Evolutionary conservation across 495 filamentous ascomycete genomes (phyloP).

Genomic region (Parachaetomium inaequale): DNA sequence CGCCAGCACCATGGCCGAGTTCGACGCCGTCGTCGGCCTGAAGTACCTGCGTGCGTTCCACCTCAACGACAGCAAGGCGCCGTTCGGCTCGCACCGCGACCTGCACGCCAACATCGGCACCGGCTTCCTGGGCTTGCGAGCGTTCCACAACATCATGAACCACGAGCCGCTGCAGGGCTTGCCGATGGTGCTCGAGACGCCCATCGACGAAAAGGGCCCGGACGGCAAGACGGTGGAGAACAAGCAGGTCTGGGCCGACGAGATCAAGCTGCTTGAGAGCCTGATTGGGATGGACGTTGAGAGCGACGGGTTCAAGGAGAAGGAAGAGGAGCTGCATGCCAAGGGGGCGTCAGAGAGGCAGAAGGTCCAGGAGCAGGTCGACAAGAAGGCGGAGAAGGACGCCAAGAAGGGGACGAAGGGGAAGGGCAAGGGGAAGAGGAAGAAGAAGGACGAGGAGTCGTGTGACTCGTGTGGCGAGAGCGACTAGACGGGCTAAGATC

Average conservation of each 20-base stretch:
- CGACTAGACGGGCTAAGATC: slow-evolving; percentile 25
- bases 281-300: slow-evolving; percentile 79
- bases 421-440: slow-evolving; percentile 32
- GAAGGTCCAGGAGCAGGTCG: slow-evolving; percentile 71
- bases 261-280: slow-evolving; percentile 85
- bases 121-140: slow-evolving; percentile 82
- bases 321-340: slow-evolving; percentile 56
- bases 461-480: slow-evolving; percentile 28
- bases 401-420: slow-evolving; percentile 48
- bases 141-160: slow-evolving; percentile 91
- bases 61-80: slow-evolving; percentile 90
- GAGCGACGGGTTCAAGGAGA: slow-evolving; percentile 60
- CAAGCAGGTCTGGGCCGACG: slow-evolving; percentile 72
- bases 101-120: slow-evolving; percentile 92
- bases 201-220: slow-evolving; percentile 64
- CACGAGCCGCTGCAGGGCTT: slow-evolving; percentile 68
- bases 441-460: slow-evolving; percentile 37
- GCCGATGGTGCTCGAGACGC: slow-evolving; percentile 93
- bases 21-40: slow-evolving; percentile 75
- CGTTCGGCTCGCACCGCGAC: slow-evolving; percentile 71
- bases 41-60: slow-evolving; percentile 82
- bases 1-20: slow-evolving; percentile 63
- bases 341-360: slow-evolving; percentile 64
- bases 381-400: slow-evolving; percentile 51
- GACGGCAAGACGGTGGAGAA: slow-evolving; percentile 62